Evolutionary conservation across 2,329 filamentous ascomycete genomes (phyloP).

Genomic region (Neofusicoccum cordaticola): DNA sequence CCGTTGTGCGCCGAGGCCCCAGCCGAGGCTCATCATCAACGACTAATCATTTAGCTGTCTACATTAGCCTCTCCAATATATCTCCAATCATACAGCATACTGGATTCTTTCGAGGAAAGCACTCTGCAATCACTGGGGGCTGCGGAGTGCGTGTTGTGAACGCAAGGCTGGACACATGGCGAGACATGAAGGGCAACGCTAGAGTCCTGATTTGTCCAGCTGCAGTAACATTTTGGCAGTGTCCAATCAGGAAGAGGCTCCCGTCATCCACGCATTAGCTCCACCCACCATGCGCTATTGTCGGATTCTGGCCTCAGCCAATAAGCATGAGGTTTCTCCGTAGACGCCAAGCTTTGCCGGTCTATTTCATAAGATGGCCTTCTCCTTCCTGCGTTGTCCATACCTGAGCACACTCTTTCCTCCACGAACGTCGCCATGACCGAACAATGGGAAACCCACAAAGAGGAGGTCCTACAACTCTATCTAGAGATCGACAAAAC

Average conservation of each 20-base stretch:
- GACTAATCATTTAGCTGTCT: no score
- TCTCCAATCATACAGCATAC: no score
- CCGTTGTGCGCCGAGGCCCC: no score
- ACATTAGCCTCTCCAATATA: no score
- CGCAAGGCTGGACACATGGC: background rate
- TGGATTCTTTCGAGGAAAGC: no score
- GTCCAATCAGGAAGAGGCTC: background rate
- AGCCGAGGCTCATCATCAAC: no score
- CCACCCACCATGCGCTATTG: background rate
- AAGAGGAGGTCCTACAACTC: background rate
- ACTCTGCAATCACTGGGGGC: no score
- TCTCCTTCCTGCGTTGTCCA: background rate
- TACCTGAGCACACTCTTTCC: constrained; percentile 15
- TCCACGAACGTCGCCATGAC: background rate
- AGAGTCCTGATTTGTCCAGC: background rate
- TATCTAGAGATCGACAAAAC: background rate
- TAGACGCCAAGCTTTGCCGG: no score
- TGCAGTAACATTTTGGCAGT: background rate
- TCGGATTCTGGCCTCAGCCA: background rate
- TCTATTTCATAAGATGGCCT: background rate
- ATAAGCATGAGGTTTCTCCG: background rate
- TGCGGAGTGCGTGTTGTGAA: no score
- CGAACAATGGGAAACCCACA: background rate
- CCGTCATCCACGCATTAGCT: background rate
- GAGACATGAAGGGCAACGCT: background rate